Base-by-base conservation (phyloP, 345 rosid genomes). In the Fremontodendron californicum region DNA sequence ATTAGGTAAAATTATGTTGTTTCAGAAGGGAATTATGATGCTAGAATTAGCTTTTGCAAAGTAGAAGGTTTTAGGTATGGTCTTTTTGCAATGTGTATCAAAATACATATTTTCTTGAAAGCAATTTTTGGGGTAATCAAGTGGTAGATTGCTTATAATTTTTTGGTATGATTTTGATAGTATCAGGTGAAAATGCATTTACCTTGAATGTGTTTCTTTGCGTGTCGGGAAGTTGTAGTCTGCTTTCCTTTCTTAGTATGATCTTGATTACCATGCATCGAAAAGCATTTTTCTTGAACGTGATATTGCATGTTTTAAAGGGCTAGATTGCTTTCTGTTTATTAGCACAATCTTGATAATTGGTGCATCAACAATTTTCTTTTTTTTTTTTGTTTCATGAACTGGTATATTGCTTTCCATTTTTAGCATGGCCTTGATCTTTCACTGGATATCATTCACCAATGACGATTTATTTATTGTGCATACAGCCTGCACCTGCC, bases 401-500 rank as follows among this genome's bases (percentile, higher is more conserved):
- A 61, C 18, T 39, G 37, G 25, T 16, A 39, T 42, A 15, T 55
- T 58, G 23, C 2, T 74, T 35, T 74, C 6, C 13, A 16, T 39
- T 74, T 73, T 31, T 39, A 8, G 13, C 21, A 25, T 73, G 54
- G n/a, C 52, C 23, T 40, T 52, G 65, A 57, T 74, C 23, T 42
- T 31, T 74, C 9, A 7, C 4, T 25, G 25, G 13, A 35, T 72
- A 45, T 57, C 35, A 21, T 66, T 27, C 42, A 33, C 25, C 11
- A 39, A 35, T 57, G 29, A 78, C 4, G 42, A 35, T 40, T 77
- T 75, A 31, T 72, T 75, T 13, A 75, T 25, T 48, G 40, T 81
- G 75, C 55, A 51, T 86, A 84, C 93, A 96, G 99, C 84, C 97
- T 80, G 89, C 93, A 11, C 99, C 99, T 66, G 81, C 96, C 55